Evolutionary conservation across 2,329 filamentous ascomycete genomes (phyloP).

Genomic region (Diaporthe sp.): DNA sequence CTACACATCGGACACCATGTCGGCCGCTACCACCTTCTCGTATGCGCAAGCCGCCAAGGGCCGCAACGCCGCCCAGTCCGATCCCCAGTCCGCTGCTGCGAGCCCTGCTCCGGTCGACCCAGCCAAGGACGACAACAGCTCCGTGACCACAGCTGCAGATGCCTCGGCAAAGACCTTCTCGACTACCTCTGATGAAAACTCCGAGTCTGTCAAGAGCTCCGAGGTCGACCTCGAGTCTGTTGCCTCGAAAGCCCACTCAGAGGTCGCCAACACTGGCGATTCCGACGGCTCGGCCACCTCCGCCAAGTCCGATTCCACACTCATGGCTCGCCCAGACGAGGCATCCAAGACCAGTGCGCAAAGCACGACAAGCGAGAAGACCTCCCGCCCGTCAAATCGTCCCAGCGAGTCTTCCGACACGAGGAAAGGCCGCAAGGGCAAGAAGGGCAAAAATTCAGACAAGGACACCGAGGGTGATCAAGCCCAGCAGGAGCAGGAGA

Average conservation of each 20-base stretch:
- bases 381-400: slow-evolving; percentile 74
- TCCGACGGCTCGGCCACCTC: slow-evolving; percentile 52
- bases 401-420: slow-evolving; percentile 77
- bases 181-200: slow-evolving; percentile 54
- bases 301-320: slow-evolving; percentile 49
- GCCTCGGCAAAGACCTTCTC: slow-evolving; percentile 54
- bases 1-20: slow-evolving; percentile 56
- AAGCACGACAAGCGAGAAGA: slow-evolving; percentile 46
- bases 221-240: slow-evolving; percentile 45
- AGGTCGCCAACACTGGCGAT: slow-evolving; percentile 47
- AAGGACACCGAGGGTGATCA: slow-evolving; percentile 68
- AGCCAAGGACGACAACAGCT: slow-evolving; percentile 52
- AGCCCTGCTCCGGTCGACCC: slow-evolving; percentile 52
- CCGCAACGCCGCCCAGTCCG: slow-evolving; percentile 63
- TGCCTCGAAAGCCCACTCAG: slow-evolving; percentile 48
- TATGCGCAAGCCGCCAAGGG: slow-evolving; percentile 97
- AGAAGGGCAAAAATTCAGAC: slow-evolving; percentile 69
- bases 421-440: slow-evolving; percentile 74
- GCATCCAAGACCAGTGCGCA: slow-evolving; percentile 42
- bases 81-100: slow-evolving; percentile 50
- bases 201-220: slow-evolving; percentile 46
- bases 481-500: slow-evolving; percentile 69
- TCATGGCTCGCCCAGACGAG: slow-evolving; percentile 41
- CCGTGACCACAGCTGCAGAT: slow-evolving; percentile 53
- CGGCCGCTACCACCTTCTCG: slow-evolving; percentile 78